Evolutionary conservation across 805 yeast genomes (phyloP).

Genomic region (Kurtzmaniella cleridarum): DNA sequence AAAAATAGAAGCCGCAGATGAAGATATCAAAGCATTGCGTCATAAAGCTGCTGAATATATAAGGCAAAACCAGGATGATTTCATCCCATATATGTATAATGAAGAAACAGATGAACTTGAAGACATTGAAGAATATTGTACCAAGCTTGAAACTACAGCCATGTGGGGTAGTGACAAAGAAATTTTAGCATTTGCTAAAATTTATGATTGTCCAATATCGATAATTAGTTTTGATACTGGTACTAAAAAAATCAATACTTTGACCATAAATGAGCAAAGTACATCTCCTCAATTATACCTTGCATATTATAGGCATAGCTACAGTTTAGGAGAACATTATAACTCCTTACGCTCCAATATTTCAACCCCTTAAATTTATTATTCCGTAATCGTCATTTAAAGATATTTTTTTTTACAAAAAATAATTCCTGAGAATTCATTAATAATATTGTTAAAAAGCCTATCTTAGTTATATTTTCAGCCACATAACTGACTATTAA

Average conservation of each 20-base stretch:
- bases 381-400: no score
- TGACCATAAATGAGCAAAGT: slow-evolving; percentile 39
- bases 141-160: slow-evolving; percentile 66
- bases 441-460: neutral
- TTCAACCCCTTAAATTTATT: no score
- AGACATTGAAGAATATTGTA: slow-evolving; percentile 64
- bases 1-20: slow-evolving; percentile 22
- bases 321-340: slow-evolving; percentile 93
- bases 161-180: slow-evolving; percentile 98
- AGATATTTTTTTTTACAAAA: no score
- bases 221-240: slow-evolving; percentile 77
- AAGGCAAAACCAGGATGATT: slow-evolving; percentile 58
- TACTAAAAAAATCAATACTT: slow-evolving; percentile 48
- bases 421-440: neutral
- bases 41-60: slow-evolving; percentile 62
- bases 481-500: no score
- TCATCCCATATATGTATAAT: slow-evolving; percentile 77
- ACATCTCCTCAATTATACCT: slow-evolving; percentile 51
- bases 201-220: slow-evolving; percentile 68
- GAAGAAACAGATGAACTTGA: slow-evolving; percentile 62
- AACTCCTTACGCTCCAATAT: slow-evolving; percentile 45
- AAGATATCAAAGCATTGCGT: slow-evolving; percentile 49
- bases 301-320: slow-evolving; percentile 80
- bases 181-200: slow-evolving; percentile 70
- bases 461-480: no score